These are phyloP conservation scores for Chaetomium fimeti DNA, from an alignment of 495 filamentous ascomycete genomes.

Conservation along the genomic window DNA sequence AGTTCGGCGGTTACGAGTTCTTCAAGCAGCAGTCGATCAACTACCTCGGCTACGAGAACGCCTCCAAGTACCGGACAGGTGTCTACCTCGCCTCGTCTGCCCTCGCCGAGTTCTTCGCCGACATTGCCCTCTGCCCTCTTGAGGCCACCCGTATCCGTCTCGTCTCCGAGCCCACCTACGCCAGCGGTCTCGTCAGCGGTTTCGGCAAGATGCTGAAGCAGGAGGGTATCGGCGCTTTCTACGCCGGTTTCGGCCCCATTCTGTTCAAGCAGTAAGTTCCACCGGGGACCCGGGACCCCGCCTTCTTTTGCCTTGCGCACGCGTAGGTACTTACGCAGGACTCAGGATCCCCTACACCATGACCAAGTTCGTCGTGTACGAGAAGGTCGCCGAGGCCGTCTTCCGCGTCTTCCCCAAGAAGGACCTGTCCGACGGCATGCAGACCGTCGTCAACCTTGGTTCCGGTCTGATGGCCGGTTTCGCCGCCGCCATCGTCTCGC, in stretches of 20 bases:
- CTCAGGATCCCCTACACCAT: conserved; percentile 96
- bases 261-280: conserved; percentile 89
- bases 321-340: conserved; percentile 19
- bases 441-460: conserved; percentile 91
- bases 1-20: conserved; percentile 93
- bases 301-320: background rate
- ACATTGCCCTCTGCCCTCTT: conserved; percentile 89
- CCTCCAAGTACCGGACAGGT: conserved; percentile 79
- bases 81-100: conserved; percentile 87
- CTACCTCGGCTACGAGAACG: conserved; percentile 72
- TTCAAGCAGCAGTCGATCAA: conserved; percentile 95
- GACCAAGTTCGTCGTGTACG: conserved; percentile 99
- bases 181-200: conserved; percentile 74
- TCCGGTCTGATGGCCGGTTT: conserved; percentile 96
- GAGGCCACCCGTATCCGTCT: conserved; percentile 95
- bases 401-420: conserved; percentile 76
- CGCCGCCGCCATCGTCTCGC: conserved; percentile 92
- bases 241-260: conserved; percentile 91
- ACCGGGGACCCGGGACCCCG: background rate
- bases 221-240: conserved; percentile 87
- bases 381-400: conserved; percentile 86
- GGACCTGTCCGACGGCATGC: conserved; percentile 63
- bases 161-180: conserved; percentile 85
- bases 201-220: conserved; percentile 81
- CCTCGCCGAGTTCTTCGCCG: conserved; percentile 86